Evolutionary conservation across 2,329 filamentous ascomycete species (phyloP), one percentile per base, ranked within the genome.

Genomic region (Trichoderma afroharzianum): DNA sequence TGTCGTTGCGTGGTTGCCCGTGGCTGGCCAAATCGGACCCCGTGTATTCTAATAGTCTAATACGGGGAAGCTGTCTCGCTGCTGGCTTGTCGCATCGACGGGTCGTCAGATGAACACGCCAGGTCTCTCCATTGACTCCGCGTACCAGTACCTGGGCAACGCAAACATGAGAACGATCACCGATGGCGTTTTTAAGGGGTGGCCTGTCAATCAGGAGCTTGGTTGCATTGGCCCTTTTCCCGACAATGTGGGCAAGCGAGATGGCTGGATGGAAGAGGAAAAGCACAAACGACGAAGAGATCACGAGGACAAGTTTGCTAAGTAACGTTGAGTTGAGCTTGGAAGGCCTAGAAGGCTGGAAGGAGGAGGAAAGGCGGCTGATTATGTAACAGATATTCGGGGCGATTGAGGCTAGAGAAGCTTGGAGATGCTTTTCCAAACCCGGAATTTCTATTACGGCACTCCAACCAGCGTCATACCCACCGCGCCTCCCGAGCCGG

Each of bases 401-500:
- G 30, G 32, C 21, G 43, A 21, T 39, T 21, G 43, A 58, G 32
- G 24, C 26, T 63, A 71, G 61, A 71, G 55, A 71, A 47, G 63
- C 15, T 24, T 70, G 57, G 70, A 55, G 53, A 64, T 63, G 64
- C 70, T 63, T 72, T 72, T 58, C 64, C 70, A 47, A 69, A 63
- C 47, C 36, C 57, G 64, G 70, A 72, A 70, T 72, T 72, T 72
- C 71, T 26, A 72, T 72, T 72, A 72, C 71, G 66, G 66, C 64
- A 72, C 66, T 63, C 59, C 30, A 57, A 72, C 70, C 58, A 68
- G 36, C 24, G 55, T 58, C 24, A 28, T 36, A 28, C 21, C 30
- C 30, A 68, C 57, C 68, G 32, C 71, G 67, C 59, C 70, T 64
- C 64, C 71, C 71, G 71, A 53, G 36, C 64, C 53, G 64, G 33